phyloP scores from a whole-genome alignment of 768 basidiomycete genomes.

The Pulveroboletus sp. region DNA sequence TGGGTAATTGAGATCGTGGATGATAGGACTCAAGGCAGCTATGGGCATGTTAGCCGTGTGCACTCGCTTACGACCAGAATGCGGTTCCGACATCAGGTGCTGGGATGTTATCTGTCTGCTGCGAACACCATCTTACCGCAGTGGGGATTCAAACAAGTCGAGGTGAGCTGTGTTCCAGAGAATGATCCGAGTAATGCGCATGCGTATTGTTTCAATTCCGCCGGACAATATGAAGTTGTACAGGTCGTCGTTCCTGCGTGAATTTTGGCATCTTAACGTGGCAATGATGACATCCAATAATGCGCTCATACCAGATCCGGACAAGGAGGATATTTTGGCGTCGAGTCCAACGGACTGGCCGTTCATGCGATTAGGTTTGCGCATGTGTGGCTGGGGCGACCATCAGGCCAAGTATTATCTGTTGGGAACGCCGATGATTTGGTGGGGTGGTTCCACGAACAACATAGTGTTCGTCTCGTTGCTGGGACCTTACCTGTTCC shows the following conservation, averaged over 20 bases:
- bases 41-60: conserved; percentile 57
- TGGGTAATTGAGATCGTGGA: conserved; percentile 95
- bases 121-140: conserved; percentile 87
- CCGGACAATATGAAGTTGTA: conserved; percentile 79
- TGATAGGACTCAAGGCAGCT: conserved; percentile 66
- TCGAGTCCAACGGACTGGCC: conserved; percentile 95
- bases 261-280: conserved; percentile 98
- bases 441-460: conserved; percentile 78
- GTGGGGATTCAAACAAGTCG: conserved; percentile 99
- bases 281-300: conserved; percentile 99
- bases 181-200: conserved; percentile 75
- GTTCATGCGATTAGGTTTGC: conserved; percentile 77
- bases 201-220: conserved; percentile 87
- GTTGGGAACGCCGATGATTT: conserved; percentile 86
- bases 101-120: conserved; percentile 87
- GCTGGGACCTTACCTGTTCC: conserved; percentile 66
- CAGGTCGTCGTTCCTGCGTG: conserved; percentile 86
- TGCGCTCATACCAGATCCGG: conserved; percentile 92
- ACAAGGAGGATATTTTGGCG: conserved; percentile 97
- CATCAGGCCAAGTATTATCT: conserved; percentile 87
- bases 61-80: conserved; percentile 89
- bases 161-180: conserved; percentile 90
- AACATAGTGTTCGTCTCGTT: conserved; percentile 50
- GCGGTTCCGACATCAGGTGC: conserved; percentile 69
- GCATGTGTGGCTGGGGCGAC: conserved; percentile 98